A percentile compares a stretch with the other conserved stretches of the same genome.
These are phyloP conservation scores for Voacanga thouarsii DNA, from an alignment of 257 asterid species.

Conservation along the genomic window DNA sequence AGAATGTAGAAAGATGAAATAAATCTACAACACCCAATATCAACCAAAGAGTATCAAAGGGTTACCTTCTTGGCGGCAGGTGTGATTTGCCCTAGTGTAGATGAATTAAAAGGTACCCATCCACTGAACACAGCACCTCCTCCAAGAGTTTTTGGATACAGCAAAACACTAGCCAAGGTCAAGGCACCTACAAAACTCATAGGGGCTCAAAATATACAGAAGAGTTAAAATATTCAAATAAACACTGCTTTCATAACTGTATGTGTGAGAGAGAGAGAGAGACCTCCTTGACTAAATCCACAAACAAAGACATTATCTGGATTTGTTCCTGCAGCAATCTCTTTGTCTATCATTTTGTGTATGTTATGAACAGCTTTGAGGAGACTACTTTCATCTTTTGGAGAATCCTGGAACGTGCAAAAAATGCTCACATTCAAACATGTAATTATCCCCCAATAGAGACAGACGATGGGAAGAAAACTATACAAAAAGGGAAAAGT, in stretches of 20 bases:
- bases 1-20: neutral
- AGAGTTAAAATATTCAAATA: slow-evolving; percentile 14
- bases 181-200: slow-evolving; percentile 62
- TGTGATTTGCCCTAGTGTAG: slow-evolving; percentile 56
- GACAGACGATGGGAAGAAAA: neutral
- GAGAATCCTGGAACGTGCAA: slow-evolving; percentile 57
- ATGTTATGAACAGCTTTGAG: slow-evolving; percentile 79
- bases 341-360: slow-evolving; percentile 80
- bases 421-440: neutral
- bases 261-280: slow-evolving; percentile 11
- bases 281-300: slow-evolving; percentile 99
- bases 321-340: slow-evolving; percentile 68
- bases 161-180: slow-evolving; percentile 85
- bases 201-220: neutral
- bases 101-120: slow-evolving; percentile 84
- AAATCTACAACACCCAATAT: neutral
- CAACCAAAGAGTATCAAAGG: neutral
- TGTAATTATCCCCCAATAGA: neutral
- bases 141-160: slow-evolving; percentile 84
- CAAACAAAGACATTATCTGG: slow-evolving; percentile 75
- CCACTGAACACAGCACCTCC: slow-evolving; percentile 98
- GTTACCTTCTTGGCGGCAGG: slow-evolving; percentile 75
- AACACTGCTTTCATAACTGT: neutral
- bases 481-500: neutral
- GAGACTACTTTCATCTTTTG: slow-evolving; percentile 62